Conservation (phyloP, 2,329 filamentous ascomycete species). For the Graphilbum ipis-grandicollis region DNA sequence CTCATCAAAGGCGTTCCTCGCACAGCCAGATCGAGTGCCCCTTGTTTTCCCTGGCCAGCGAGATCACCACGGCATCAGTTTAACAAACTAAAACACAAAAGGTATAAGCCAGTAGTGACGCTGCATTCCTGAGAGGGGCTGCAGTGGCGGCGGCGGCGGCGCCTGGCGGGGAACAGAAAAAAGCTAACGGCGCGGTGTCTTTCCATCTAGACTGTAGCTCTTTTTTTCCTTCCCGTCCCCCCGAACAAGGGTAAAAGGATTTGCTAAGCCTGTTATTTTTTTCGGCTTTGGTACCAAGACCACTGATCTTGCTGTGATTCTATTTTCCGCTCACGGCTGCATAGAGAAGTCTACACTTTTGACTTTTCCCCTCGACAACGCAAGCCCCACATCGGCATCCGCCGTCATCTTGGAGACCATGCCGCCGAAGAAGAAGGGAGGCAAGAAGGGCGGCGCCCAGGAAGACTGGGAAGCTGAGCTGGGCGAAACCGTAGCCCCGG, state of each 20-base stretch:
- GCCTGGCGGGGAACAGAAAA: too few relatives aligned
- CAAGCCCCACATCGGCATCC: too few relatives aligned
- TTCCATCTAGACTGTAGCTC: background rate
- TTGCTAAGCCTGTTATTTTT: background rate
- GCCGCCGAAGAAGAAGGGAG: conserved; percentile 81
- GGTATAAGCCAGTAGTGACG: too few relatives aligned
- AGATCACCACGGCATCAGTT: too few relatives aligned
- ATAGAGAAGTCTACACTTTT: too few relatives aligned
- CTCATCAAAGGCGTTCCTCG: conserved; percentile 5
- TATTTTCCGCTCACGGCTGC: too few relatives aligned
- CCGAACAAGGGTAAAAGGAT: too few relatives aligned
- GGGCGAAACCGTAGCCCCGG: conserved; percentile 56
- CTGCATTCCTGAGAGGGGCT: too few relatives aligned
- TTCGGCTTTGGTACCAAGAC: background rate
- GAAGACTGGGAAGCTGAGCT: conserved; percentile 94
- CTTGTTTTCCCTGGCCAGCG: too few relatives aligned
- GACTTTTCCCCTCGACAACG: too few relatives aligned
- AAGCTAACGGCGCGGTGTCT: background rate
- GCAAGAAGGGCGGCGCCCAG: conserved; percentile 61
- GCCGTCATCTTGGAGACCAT: too few relatives aligned
- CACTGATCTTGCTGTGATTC: too few relatives aligned
- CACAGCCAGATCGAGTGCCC: background rate
- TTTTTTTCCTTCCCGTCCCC: background rate
- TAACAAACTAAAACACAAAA: background rate
- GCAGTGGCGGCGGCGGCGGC: background rate